Conservation (phyloP, 345 rosid genomes). For the Leavenworthia alabamica region DNA sequence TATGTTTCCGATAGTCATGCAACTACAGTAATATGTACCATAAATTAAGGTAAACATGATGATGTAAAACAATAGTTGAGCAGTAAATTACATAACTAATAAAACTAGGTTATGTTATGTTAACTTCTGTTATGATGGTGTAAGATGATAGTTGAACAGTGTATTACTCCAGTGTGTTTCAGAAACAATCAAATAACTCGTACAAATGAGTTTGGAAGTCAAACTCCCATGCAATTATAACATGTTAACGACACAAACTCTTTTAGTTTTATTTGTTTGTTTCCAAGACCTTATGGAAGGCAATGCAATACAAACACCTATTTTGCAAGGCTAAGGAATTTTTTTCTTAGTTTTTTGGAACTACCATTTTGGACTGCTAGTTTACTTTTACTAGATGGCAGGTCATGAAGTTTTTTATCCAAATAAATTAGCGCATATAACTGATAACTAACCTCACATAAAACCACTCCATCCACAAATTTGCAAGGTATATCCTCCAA, state of each 20-base stretch:
- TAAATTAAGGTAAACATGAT: background rate
- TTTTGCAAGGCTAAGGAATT: background rate
- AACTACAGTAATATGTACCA: conserved; percentile 48
- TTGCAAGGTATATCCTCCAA: conserved; percentile 72
- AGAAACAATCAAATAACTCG: conserved; percentile 1
- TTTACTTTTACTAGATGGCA: conserved; percentile 2
- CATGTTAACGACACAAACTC: background rate
- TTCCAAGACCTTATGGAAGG: conserved; percentile 15
- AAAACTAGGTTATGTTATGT: too few species aligned
- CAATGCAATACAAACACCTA: background rate
- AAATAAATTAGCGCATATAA: conserved; percentile 8
- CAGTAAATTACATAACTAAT: background rate
- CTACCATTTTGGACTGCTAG: conserved; percentile 1
- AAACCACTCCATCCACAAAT: conserved; percentile 60
- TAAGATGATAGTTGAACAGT: too few species aligned
- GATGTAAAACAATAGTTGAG: background rate
- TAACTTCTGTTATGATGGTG: too few species aligned
- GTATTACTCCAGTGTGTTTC: conserved; percentile 6
- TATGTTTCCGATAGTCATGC: conserved; percentile 61
- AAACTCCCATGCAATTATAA: background rate
- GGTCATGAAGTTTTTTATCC: background rate
- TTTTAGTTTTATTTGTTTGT: background rate
- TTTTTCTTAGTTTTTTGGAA: background rate
- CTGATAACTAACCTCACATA: conserved; percentile 72
- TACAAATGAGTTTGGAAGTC: background rate